phyloP scores from a whole-genome alignment of 139 green algal genomes.

The Nannochloris sp. region DNA sequence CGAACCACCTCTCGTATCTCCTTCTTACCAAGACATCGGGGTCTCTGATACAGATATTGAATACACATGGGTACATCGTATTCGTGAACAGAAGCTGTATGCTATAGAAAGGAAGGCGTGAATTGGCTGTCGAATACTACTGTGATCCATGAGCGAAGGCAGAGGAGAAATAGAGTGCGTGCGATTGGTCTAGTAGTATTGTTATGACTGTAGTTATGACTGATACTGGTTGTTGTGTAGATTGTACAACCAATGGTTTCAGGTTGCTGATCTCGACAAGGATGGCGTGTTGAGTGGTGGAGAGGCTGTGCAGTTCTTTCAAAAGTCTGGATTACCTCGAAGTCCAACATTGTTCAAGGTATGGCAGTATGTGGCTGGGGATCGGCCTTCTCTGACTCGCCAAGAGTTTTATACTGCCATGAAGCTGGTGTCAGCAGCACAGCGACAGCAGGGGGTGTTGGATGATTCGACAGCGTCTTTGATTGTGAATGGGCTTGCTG shows the following conservation, averaged over 20 bases:
- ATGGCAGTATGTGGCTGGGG: conserved; percentile 71
- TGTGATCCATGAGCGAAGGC: too few species aligned
- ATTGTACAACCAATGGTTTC: conserved; percentile 40
- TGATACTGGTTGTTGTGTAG: not conserved
- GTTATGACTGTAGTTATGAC: not conserved
- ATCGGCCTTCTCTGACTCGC: conserved; percentile 50
- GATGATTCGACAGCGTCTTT: conserved; percentile 19
- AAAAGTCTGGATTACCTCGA: conserved; percentile 48
- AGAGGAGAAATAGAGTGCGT: too few species aligned
- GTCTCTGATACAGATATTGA: too few species aligned
- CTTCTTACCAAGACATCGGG: too few species aligned
- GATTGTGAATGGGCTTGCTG: conserved; percentile 24
- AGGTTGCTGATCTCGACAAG: conserved; percentile 21
- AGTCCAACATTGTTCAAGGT: conserved; percentile 69
- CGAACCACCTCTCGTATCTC: too few species aligned
- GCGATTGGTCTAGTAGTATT: too few species aligned
- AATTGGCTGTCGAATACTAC: too few species aligned
- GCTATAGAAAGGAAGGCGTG: too few species aligned
- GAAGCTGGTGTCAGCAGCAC: conserved; percentile 68
- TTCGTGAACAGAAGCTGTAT: too few species aligned
- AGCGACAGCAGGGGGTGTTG: conserved; percentile 37
- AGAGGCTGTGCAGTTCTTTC: conserved; percentile 80
- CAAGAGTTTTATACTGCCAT: conserved; percentile 70
- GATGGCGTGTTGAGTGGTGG: conserved; percentile 40
- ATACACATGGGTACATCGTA: too few species aligned